These are phyloP conservation scores for Aspergillus novofumigatus DNA, from an alignment of 2,329 filamentous ascomycete species.

Conservation along the genomic window DNA sequence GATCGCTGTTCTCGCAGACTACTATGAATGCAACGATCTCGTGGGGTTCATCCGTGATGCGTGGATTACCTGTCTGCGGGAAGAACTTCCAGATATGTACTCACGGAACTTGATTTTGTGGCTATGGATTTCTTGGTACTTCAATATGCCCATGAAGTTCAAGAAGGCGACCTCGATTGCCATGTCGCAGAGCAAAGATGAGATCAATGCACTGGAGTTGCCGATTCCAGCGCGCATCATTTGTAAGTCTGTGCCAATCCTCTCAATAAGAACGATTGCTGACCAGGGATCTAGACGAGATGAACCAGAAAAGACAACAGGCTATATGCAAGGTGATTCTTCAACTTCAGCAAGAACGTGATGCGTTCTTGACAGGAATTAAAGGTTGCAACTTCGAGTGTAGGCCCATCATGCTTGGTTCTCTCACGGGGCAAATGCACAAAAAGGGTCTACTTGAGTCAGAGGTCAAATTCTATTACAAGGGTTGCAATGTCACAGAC, in stretches of 20 bases:
- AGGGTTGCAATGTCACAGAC: neutral
- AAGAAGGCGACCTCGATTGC: slow-evolving; percentile 11
- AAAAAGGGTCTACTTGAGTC: slow-evolving; percentile 6
- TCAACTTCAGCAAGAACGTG: slow-evolving; percentile 8
- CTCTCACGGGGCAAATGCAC: slow-evolving; percentile 13
- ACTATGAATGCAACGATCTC: slow-evolving; percentile 20
- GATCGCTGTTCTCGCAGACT: slow-evolving; percentile 20
- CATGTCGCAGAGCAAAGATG: slow-evolving; percentile 12
- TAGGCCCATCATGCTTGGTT: slow-evolving; percentile 22
- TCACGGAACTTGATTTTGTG: slow-evolving; percentile 6
- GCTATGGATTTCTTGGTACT: slow-evolving; percentile 16
- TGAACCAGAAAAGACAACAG: slow-evolving; percentile 10
- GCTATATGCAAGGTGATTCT: slow-evolving; percentile 8
- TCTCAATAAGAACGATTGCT: slow-evolving; percentile 1
- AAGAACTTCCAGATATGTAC: slow-evolving; percentile 7
- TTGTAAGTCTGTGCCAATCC: slow-evolving; percentile 6
- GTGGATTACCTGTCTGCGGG: slow-evolving; percentile 13
- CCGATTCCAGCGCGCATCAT: slow-evolving; percentile 16
- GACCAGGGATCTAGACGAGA: slow-evolving; percentile 10
- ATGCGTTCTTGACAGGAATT: slow-evolving; percentile 4
- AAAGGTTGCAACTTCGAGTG: slow-evolving; percentile 21
- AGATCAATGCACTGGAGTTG: slow-evolving; percentile 14
- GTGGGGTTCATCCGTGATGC: slow-evolving; percentile 9
- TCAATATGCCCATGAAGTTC: slow-evolving; percentile 14
- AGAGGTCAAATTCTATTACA: neutral